Base-by-base conservation (phyloP, 2,329 filamentous ascomycete species). In the Westerdykella sp. region DNA sequence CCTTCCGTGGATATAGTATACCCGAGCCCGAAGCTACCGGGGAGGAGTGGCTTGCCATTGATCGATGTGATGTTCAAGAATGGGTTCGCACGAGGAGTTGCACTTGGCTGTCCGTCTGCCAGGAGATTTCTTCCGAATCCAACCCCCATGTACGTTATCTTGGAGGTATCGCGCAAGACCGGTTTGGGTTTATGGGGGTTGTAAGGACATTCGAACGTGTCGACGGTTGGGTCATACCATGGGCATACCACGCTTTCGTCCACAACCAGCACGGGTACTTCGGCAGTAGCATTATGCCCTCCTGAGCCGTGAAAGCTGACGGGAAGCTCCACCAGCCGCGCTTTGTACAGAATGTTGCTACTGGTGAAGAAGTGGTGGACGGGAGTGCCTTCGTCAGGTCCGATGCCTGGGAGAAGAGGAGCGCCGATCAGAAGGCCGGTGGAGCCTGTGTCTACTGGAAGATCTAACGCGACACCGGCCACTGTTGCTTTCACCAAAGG, bases 91-190 rank as follows among this genome's bases (percentile, higher is more conserved):
- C 45, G 47, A 4, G 63, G 60, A 15, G 54, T 44, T 30, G 53
- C 62, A 41, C 53, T 56, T 5, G 56, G 56, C 56, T 62, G 59
- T 6, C 55, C 57, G 18, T 62, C 57, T 13, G 45, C 55, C 6
- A 50, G 47, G 22, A 44, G 44, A 37, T 66, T 66, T 31, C 63
- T 51, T 6, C 61, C 62, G 25, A 66, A 66, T 1, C 63, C 63
- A 34, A 66, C 53, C 7, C 63, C 63, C 63, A 66, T 66, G 43
- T 65, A 66, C 14, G 53, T 64, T 25, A 66, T 66, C 12, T 48
- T 43, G 5, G 51, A 54, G 16, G 55, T 60, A 34, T 63, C 54
- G 37, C 59, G 43, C 13, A 49, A 49, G 21, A 43, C 31, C 2
- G 62, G 54, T 13, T 52, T 45, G 23, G 61, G 57, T 6, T 54